These are phyloP conservation scores for Helianthus tuberosus DNA, from an alignment of 129 eudicot species.

Conservation along the genomic window DNA sequence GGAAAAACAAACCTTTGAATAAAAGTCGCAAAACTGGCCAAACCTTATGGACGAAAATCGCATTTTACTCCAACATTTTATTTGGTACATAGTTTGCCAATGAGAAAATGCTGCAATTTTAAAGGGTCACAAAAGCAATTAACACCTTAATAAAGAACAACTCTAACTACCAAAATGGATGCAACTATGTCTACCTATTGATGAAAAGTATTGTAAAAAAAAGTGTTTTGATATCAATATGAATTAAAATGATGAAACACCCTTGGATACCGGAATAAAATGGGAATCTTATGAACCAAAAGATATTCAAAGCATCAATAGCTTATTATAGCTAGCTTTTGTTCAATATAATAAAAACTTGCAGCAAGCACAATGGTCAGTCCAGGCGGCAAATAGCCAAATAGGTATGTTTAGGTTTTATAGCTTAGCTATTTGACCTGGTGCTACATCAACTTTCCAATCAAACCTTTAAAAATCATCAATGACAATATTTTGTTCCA, in stretches of 20 bases:
- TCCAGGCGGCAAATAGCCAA: background rate
- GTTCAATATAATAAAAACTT: background rate
- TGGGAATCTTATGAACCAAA: conserved; percentile 2
- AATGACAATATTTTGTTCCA: conserved; percentile 14
- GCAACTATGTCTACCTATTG: background rate
- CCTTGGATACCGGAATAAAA: background rate
- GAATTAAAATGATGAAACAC: conserved; percentile 2
- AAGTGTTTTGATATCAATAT: background rate
- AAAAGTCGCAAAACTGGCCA: too few species aligned
- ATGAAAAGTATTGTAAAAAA: conserved; percentile 1
- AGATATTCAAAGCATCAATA: background rate
- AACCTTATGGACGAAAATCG: too few species aligned
- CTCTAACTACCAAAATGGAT: too few species aligned
- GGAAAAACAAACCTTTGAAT: too few species aligned
- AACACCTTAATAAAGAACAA: background rate
- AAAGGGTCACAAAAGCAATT: background rate
- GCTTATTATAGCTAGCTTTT: background rate
- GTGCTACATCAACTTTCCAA: background rate
- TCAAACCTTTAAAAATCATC: conserved; percentile 9
- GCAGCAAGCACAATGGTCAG: background rate
- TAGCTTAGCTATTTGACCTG: conserved; percentile 4
- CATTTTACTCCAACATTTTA: background rate
- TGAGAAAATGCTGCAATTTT: background rate
- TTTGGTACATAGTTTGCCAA: background rate
- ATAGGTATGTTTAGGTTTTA: background rate